Evolutionary conservation across 2,329 filamentous ascomycete genomes (phyloP).

Genomic region (Fulvia fulva): DNA sequence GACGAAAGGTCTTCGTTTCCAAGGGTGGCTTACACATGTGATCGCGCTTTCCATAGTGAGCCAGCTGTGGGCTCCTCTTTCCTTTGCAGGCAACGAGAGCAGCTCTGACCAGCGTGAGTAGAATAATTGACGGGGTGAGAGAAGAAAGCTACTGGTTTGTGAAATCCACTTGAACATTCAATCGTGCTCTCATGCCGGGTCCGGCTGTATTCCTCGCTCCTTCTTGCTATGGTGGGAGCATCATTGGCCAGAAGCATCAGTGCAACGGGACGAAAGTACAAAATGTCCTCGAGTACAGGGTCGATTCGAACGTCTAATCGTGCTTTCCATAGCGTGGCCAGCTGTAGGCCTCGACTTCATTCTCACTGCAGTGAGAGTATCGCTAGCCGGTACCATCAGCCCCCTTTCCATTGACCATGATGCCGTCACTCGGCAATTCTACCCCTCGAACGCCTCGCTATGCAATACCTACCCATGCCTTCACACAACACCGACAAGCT

Average conservation of each 20-base stretch:
- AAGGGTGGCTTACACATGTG: neutral
- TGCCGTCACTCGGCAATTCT: constrained; percentile 1
- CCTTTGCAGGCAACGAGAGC: neutral
- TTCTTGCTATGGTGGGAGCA: neutral
- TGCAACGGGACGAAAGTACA: neutral
- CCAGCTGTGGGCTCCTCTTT: neutral
- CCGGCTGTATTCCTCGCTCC: too few relatives aligned
- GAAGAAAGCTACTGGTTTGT: neutral
- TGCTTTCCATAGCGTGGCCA: neutral
- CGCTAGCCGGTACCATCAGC: neutral
- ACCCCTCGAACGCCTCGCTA: constrained; percentile 22
- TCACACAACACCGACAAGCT: constrained; percentile 1
- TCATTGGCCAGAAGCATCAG: neutral
- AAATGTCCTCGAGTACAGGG: neutral
- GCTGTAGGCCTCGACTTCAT: neutral
- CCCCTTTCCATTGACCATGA: neutral
- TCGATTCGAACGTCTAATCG: neutral
- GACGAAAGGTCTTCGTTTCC: neutral
- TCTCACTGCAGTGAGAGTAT: neutral
- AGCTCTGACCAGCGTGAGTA: neutral
- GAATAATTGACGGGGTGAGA: neutral
- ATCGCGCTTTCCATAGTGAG: neutral
- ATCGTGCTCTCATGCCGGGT: neutral
- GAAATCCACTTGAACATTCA: neutral
- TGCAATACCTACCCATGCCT: constrained; percentile 13